Evolutionary conservation across 139 green algal genomes (phyloP).

Genomic region (Choricystis sp.): DNA sequence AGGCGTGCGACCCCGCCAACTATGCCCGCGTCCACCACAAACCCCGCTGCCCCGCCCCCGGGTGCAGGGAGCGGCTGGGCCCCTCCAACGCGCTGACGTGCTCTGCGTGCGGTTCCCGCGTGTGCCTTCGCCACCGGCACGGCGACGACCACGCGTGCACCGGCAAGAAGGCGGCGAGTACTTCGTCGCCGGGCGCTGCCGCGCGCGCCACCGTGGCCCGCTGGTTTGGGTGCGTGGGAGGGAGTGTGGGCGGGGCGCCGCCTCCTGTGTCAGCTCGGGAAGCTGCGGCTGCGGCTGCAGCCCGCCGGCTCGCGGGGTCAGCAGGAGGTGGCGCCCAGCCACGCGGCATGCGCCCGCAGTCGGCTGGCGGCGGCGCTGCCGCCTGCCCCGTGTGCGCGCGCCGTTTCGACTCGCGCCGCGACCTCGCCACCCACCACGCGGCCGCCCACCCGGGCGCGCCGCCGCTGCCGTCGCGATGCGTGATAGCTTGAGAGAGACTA

Average conservation of each 20-base stretch:
- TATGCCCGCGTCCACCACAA: conserved; percentile 51
- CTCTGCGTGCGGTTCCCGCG: conserved; percentile 18
- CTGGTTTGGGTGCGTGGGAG: background rate
- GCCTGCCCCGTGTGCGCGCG: background rate
- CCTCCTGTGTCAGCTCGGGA: background rate
- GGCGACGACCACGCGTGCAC: conserved; percentile 39
- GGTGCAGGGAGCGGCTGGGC: conserved; percentile 55
- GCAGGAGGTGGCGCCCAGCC: background rate
- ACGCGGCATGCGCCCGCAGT: no score
- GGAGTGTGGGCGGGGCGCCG: no score
- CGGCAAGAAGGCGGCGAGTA: no score
- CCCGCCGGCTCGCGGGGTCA: background rate
- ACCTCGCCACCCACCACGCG: background rate
- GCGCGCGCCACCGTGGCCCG: background rate
- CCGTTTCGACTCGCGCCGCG: background rate
- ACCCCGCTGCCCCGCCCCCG: conserved; percentile 26
- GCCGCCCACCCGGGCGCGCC: background rate
- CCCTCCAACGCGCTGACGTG: conserved; percentile 48
- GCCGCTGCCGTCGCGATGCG: background rate
- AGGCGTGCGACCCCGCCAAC: conserved; percentile 48
- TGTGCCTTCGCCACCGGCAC: conserved; percentile 57
- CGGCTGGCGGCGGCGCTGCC: background rate
- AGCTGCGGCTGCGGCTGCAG: conserved; percentile 1
- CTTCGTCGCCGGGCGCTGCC: background rate
- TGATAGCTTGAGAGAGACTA: background rate